Conservation (phyloP, 805 yeast species). For the Ogataea methanolica region DNA sequence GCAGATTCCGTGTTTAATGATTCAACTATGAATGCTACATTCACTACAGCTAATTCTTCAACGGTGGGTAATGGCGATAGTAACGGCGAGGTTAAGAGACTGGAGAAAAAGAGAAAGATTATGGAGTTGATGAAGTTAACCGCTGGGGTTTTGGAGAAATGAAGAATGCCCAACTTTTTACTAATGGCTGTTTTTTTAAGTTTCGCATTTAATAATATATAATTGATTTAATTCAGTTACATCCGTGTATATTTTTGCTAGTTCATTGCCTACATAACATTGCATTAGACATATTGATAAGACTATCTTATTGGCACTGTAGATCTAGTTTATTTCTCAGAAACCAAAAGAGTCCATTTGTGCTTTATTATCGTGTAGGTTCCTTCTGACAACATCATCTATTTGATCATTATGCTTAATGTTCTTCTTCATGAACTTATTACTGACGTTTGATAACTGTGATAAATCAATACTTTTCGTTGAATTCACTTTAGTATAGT, state of each 20-base stretch:
- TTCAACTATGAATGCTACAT: not conserved
- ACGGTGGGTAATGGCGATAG: not conserved
- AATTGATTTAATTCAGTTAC: too few species aligned
- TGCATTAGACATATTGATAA: too few species aligned
- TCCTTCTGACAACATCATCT: constrained; percentile 14
- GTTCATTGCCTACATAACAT: too few species aligned
- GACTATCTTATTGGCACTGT: too few species aligned
- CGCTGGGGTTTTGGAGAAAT: constrained; percentile 19
- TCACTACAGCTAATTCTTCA: not conserved
- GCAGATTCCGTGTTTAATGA: not conserved
- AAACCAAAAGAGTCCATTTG: not conserved
- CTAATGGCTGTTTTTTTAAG: too few species aligned
- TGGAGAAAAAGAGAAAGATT: constrained; percentile 12
- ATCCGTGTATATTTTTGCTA: too few species aligned
- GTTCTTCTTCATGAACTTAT: constrained; percentile 18
- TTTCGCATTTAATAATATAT: too few species aligned
- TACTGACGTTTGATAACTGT: constrained; percentile 15
- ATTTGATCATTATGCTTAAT: constrained; percentile 12
- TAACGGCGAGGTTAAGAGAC: not conserved
- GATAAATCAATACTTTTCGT: constrained; percentile 14
- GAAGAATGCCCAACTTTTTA: not conserved
- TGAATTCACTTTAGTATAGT: constrained; percentile 14
- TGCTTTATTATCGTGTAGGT: constrained; percentile 16
- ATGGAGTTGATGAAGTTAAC: constrained; percentile 21
- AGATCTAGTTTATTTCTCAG: not conserved